phyloP scores from a whole-genome alignment of 768 basidiomycete genomes.

The Russula compacta region DNA sequence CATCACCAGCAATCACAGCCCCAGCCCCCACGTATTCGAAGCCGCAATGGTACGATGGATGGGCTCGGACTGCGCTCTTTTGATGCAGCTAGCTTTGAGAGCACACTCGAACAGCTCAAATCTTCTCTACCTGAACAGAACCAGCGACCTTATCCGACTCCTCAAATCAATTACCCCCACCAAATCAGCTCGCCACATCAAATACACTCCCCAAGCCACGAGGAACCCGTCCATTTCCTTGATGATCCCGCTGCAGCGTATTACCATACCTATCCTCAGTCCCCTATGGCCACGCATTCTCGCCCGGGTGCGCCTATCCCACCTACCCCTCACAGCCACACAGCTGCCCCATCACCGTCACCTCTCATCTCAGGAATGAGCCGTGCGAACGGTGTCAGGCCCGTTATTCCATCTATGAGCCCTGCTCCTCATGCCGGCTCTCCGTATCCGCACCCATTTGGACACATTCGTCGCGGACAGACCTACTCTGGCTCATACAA shows the following conservation, averaged over 20 bases:
- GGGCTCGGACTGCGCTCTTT: slow-evolving; percentile 17
- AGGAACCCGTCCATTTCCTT: slow-evolving; percentile 49
- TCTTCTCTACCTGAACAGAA: neutral
- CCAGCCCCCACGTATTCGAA: slow-evolving; percentile 13
- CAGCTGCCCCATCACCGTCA: slow-evolving; percentile 64
- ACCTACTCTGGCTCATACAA: slow-evolving; percentile 30
- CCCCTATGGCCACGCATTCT: slow-evolving; percentile 26
- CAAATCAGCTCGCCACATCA: slow-evolving; percentile 23
- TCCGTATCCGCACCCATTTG: slow-evolving; percentile 72
- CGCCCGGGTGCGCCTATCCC: slow-evolving; percentile 72
- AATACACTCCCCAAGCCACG: slow-evolving; percentile 29
- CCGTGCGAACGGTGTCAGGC: slow-evolving; percentile 27
- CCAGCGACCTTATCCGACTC: neutral
- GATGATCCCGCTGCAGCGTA: slow-evolving; percentile 54
- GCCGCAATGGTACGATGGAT: slow-evolving; percentile 18
- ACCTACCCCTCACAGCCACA: slow-evolving; percentile 69
- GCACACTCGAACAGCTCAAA: slow-evolving; percentile 17
- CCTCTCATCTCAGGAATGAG: slow-evolving; percentile 49
- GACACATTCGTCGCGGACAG: slow-evolving; percentile 52
- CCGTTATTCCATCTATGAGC: slow-evolving; percentile 36
- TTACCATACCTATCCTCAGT: slow-evolving; percentile 48
- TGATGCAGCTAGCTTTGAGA: slow-evolving; percentile 13
- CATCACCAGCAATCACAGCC: slow-evolving; percentile 3
- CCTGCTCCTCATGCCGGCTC: slow-evolving; percentile 56
- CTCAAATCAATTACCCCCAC: neutral